Evolutionary conservation across 768 basidiomycete species (phyloP), one percentile per base, ranked within the genome.

Genomic region (Mycena vulgaris): DNA sequence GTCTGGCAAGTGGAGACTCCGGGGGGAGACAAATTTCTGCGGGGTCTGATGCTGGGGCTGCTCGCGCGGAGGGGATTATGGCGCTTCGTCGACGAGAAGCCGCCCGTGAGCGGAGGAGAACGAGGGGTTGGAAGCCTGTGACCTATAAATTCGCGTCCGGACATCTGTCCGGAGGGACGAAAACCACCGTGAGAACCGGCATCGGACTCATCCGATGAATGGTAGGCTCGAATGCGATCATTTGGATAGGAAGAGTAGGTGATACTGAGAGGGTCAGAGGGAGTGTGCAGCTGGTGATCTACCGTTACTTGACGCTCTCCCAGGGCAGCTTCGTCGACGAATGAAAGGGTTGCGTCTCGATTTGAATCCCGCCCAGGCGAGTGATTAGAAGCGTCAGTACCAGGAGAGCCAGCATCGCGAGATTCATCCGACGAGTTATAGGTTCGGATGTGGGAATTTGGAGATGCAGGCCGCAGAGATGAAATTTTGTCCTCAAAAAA

Each of bases 171-270:
- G 35, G 56, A 23, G 31, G 47, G 47, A 37, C 45, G 60, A 63
- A 57, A 58, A 2, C 45, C 61, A 11, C 68, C 57, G 48, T 48
- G 68, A 31, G 68, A 57, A 21, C 62, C 61, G 56, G 53, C 8
- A 25, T 69, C 62, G 48, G 61, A 49, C n/a, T 63, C 62, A 40
- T 63, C 62, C 27, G 68, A 63, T 21, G 66, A 66, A 53, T 68
- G 66, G 59, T 63, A 57, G 19, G 56, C 59, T 31, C 68, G 68
- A 30, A 63, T 58, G 49, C 56, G 47, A 14, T 7, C 21, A 40
- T 39, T 27, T 7, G 19, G 31, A 30, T 35, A 33, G 31, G 21
- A 19, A 11, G 47, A n/a, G 52, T 40, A 28, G 63, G 21, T 56
- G n/a, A 62, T 27, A 40, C 55, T 14, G 51, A 56, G 66, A 5